Conservation (phyloP, 1,284 basidiomycete species). For the Austroboletus sp. region DNA sequence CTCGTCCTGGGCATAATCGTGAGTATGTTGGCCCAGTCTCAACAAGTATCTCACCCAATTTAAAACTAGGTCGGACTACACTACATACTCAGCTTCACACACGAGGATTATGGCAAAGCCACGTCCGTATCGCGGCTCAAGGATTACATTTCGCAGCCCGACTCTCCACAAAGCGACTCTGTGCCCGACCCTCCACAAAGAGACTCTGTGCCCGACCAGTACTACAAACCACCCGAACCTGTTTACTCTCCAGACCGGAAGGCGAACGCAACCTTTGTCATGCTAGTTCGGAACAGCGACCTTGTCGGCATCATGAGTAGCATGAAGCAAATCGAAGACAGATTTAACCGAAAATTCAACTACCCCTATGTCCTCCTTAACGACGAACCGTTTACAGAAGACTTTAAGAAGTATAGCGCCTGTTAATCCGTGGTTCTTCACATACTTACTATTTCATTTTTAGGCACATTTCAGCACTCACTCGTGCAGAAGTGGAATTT, state of each 20-base stretch:
- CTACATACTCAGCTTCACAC: slow-evolving; percentile 64
- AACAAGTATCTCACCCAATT: slow-evolving; percentile 6
- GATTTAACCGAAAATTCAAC: slow-evolving; percentile 78
- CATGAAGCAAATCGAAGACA: slow-evolving; percentile 74
- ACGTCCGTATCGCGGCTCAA: slow-evolving; percentile 55
- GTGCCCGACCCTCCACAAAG: slow-evolving; percentile 55
- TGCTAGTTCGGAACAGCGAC: slow-evolving; percentile 81
- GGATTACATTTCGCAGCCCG: slow-evolving; percentile 36
- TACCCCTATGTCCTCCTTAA: slow-evolving; percentile 88
- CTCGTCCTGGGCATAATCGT: slow-evolving; percentile 63
- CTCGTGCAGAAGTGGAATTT: slow-evolving; percentile 65
- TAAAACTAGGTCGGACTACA: slow-evolving; percentile 56
- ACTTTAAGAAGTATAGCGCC: slow-evolving; percentile 60
- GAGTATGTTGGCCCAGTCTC: slow-evolving; percentile 23
- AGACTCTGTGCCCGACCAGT: slow-evolving; percentile 48
- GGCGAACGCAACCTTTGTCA: slow-evolving; percentile 82
- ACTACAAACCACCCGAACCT: slow-evolving; percentile 42
- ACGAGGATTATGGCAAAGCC: slow-evolving; percentile 60
- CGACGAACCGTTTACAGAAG: slow-evolving; percentile 69
- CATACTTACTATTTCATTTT: slow-evolving; percentile 4
- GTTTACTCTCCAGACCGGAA: slow-evolving; percentile 42
- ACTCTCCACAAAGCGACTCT: slow-evolving; percentile 47
- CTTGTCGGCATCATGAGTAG: slow-evolving; percentile 64
- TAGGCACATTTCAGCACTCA: slow-evolving; percentile 62
- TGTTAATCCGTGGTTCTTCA: background rate